Base-by-base conservation (phyloP, 495 filamentous ascomycete species). In the Penicillium salamii region DNA sequence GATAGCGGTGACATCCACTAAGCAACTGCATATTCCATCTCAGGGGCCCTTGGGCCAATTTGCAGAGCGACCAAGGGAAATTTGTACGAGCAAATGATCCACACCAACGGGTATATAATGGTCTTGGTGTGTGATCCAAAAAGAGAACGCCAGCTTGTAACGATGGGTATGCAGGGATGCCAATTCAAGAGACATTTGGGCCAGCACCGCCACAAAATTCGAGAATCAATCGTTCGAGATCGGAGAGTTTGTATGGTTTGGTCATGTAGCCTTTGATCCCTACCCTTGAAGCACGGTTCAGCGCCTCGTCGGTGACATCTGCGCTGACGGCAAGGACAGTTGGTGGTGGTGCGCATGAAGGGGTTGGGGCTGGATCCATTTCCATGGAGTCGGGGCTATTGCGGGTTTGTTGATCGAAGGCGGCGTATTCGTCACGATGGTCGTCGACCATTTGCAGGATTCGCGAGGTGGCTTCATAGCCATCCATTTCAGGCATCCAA, bases 401-500 rank as follows among this genome's bases (percentile, higher is more conserved):
- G 11, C 20, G 7, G 7, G 31, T 23, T 11, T 33, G 33, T 46
- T 9, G 45, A 15, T 49, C 36, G 4, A 50, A 43, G 46, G 44
- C 42, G 28, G 46, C 39, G n/a, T 49, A 32, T 38, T 58, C 53
- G 24, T 55, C 52, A 19, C 58, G 61, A 31, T 69, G 58, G 33
- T 72, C 67, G 42, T 68, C 57, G 29, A 75, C 65, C 62, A 84
- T 72, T 43, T 74, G 65, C n/a, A 85, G 64, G 48, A 91, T 91
- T 20, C 67, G 66, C 41, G 78, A 72, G 1, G 87, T 82, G 5
- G 88, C 88, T 61, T 90, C 82, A 47, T 88, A 90, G 2, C 88
- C 88, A 57, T 91, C 88, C 81, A 90, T 87, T 48, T 81, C 74
- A 2, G 88, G 88, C 88, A 91, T 91, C 88, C 88, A 91, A 5